Base-by-base conservation (phyloP, 768 basidiomycete species). In the Infundibulicybe gibba region DNA sequence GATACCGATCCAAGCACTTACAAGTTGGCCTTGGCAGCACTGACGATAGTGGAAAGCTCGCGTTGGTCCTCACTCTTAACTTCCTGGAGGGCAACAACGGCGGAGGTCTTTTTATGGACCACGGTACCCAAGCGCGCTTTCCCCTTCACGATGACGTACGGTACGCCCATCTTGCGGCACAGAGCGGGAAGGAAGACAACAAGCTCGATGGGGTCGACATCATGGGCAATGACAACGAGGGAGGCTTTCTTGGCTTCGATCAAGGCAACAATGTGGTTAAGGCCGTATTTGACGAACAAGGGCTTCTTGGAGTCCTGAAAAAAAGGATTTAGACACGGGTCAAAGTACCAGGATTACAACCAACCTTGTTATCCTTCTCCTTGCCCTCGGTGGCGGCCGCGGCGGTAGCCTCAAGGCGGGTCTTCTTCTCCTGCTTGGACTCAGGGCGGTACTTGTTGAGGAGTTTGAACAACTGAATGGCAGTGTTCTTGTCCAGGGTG, bases 131-230 rank as follows among this genome's bases (percentile, higher is more conserved):
- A 90, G 65, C 95, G 90, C 47, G 95, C 92, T 75, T 97, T 97
- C 73, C 90, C 88, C 77, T 97, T 97, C 58, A 95, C 94, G 55
- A 99, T 97, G 54, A 94, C 91, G 72, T 98, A 97, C 34, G 94
- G 94, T 31, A 97, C 89, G 67, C 94, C 94, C 94, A 97, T 97
- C 85, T 98, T 97, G 71, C 93, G 87, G 77, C 95, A 98, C 50
- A 97, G 85, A 46, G 95, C 94, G 47, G 95, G 95, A 50, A 98
- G 80, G 86, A 91, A 98, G 71, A 99, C 83, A 55, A 99, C 95
- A 60, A 99, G 87, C 74, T 99, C 95, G 54, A 98, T 97, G 35
- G 95, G 95, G 79, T 99, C 95, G 51, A 99, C 95, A 66, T 98
- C 94, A 66, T 97, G 92, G 32, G 90, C 93, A 55, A 98, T 95